Base-by-base conservation (phyloP, 495 filamentous ascomycete species). In the Aspergillus bertholletiae region DNA sequence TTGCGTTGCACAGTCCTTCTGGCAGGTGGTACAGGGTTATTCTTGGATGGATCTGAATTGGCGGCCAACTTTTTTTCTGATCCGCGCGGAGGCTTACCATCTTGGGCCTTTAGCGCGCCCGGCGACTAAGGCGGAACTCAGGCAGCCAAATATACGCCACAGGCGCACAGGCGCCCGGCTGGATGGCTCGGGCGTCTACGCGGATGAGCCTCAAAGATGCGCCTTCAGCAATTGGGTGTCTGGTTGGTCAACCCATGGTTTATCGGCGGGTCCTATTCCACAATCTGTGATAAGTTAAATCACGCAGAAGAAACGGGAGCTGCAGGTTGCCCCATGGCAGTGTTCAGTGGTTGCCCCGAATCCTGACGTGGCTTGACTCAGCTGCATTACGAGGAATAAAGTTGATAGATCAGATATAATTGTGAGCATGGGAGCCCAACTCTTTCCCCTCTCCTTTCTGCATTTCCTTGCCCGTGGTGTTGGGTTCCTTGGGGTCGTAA, bases 31-130 rank as follows among this genome's bases (percentile, higher is more conserved):
- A 47, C 24, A 41, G 48, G 52, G 61, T 55, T 46, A 57, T 54
- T 54, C 32, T 55, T 49, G 55, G 63, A 53, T 59, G 49, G 43
- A 58, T 52, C 55, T 63, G 65, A 70, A 68, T 69, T 62, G 61
- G 64, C 63, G 53, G 61, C 64, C 64, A 67, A 71, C 66, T 69
- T 74, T 74, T 75, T 74, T 70, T 68, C 51, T 65, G 47, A 27
- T 40, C 46, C 66, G 57, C 60, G 53, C 59, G 64, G 56, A 61
- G 60, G 60, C 62, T 74, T 73, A 59, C 70, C 63, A 17, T 18
- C 59, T 69, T 44, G 30, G 66, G 67, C 40, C 55, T 11, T 28
- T 8, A 15, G 57, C 5, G 13, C 58, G 63, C 64, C 64, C 61
- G 7, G 17, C 0, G 1, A 24, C 0, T 54, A 17, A 63, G 61